Evolutionary conservation across 768 basidiomycete species (phyloP).

Genomic region (Trametes elegans): DNA sequence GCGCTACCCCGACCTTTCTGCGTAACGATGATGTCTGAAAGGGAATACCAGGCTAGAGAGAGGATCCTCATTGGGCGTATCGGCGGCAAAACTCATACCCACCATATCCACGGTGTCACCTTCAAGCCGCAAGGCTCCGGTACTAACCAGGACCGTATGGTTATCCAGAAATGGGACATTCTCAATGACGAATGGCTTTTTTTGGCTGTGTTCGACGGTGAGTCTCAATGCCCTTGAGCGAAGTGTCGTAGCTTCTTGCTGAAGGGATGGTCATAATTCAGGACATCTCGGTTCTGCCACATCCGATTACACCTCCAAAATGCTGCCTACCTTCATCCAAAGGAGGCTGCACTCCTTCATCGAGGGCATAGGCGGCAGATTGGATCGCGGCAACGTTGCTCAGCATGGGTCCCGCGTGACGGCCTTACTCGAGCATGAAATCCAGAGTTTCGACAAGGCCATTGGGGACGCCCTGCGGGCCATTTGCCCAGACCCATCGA

Average conservation of each 20-base stretch:
- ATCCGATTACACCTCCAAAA: not conserved
- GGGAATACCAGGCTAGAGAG: not conserved
- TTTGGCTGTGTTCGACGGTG: constrained; percentile 10
- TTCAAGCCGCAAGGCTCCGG: not conserved
- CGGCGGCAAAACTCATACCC: not conserved
- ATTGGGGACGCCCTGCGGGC: not conserved
- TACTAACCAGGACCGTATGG: constrained; percentile 3
- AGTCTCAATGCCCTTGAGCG: not conserved
- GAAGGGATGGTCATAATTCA: not conserved
- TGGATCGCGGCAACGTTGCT: not conserved
- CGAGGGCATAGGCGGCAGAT: not conserved
- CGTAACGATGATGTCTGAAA: not conserved
- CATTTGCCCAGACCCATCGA: not conserved
- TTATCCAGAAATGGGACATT: not conserved
- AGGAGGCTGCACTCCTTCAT: not conserved
- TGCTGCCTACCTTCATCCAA: not conserved
- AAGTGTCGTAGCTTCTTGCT: not conserved
- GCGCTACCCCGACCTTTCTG: not conserved
- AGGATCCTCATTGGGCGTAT: not conserved
- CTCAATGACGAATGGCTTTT: constrained; percentile 1
- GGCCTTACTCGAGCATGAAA: not conserved
- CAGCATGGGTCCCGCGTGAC: not conserved
- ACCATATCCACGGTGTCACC: not conserved
- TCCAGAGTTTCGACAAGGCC: not conserved
- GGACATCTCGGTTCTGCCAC: not conserved